Conservation (phyloP, 1,284 basidiomycete genomes). For the Athelia sp. region DNA sequence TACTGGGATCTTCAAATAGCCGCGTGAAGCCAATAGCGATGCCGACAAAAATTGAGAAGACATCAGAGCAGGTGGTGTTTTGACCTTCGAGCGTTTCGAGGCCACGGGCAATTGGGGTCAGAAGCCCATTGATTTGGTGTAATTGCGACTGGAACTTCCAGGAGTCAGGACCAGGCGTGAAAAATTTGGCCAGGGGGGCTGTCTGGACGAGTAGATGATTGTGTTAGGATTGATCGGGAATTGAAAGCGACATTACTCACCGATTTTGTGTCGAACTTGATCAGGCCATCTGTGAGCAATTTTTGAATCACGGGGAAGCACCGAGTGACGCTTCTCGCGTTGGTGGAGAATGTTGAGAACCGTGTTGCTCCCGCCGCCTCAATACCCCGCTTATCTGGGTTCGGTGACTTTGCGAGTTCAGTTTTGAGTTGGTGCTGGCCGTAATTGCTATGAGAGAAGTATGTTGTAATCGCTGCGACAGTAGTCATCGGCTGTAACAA, state of each 20-base stretch:
- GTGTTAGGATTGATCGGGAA: too few relatives aligned
- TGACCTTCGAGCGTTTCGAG: too few relatives aligned
- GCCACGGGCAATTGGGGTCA: neutral
- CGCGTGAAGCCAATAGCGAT: neutral
- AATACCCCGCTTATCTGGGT: constrained; percentile 8
- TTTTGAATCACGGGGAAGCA: constrained; percentile 7
- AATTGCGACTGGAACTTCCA: neutral
- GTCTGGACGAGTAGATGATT: neutral
- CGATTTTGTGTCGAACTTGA: constrained; percentile 6
- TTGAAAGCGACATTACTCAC: neutral
- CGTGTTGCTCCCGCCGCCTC: neutral
- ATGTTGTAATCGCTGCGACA: neutral
- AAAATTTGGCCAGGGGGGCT: neutral
- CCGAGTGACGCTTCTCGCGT: constrained; percentile 7
- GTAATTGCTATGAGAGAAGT: constrained; percentile 10
- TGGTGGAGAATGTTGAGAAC: constrained; percentile 9
- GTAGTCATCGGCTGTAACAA: neutral
- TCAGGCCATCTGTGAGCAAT: neutral
- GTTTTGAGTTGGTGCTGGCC: constrained; percentile 9
- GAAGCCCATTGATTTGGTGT: neutral
- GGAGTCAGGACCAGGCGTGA: neutral
- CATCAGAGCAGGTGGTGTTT: neutral
- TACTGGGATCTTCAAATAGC: too few relatives aligned
- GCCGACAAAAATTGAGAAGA: neutral
- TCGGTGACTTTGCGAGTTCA: constrained; percentile 5